These are phyloP conservation scores for Diplogelasinospora grovesii DNA, from an alignment of 495 filamentous ascomycete species.

Conservation along the genomic window DNA sequence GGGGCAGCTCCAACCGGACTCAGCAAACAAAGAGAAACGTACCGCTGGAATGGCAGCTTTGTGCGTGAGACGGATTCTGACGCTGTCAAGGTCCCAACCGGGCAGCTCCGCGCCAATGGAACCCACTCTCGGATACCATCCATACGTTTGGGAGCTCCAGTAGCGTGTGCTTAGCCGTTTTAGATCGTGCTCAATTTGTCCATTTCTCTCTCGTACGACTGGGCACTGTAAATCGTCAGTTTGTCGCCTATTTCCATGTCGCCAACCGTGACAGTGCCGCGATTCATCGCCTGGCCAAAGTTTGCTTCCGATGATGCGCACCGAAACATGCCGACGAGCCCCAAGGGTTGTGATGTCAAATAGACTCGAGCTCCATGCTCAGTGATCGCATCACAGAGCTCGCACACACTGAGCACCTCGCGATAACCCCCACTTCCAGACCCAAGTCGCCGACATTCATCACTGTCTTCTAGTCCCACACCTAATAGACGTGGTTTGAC, in stretches of 20 bases:
- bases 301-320: slow-evolving; percentile 1
- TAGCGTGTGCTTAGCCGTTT: background rate
- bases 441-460: too few species aligned
- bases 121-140: background rate
- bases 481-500: too few species aligned
- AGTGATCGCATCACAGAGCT: background rate
- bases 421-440: too few species aligned
- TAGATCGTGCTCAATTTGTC: slow-evolving; percentile 5
- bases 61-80: too few species aligned
- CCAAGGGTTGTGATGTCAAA: slow-evolving; percentile 11
- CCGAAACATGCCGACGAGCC: slow-evolving; percentile 3
- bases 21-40: too few species aligned
- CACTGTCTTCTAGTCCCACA: too few species aligned
- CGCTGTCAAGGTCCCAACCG: too few species aligned
- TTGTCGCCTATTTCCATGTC: slow-evolving; percentile 5
- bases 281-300: slow-evolving; percentile 5
- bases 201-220: slow-evolving; percentile 22
- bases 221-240: slow-evolving; percentile 17
- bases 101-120: background rate
- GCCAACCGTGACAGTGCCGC: slow-evolving; percentile 10
- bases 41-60: too few species aligned
- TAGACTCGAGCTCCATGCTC: slow-evolving; percentile 4
- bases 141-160: background rate
- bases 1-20: too few species aligned
- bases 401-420: too few species aligned